Evolutionary conservation across 441 rosid species (phyloP), one percentile per base, ranked within the genome.

Genomic region (Viola pubescens): DNA sequence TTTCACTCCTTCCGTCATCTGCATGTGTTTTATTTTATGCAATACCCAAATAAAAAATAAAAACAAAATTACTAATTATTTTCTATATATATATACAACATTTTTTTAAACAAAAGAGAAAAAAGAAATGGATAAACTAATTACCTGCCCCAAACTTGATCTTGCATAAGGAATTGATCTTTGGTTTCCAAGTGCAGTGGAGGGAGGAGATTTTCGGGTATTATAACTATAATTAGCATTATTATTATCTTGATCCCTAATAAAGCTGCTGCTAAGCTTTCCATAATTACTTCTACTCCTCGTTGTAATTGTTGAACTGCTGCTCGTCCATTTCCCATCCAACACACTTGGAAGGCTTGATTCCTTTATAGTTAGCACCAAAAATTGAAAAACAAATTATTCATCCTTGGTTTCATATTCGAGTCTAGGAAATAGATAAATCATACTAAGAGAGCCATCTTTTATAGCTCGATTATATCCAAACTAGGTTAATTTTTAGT

Each of bases 101-200:
- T 43, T 37, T 38, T 3, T 4, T 54, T 40, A 13, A 2, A 3
- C 13, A 34, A 37, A 7, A 52, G 4, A 26, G 9, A 48, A 54
- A 40, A 0, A 11, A 53, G 14, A 39, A 39, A 7, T 3, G 14
- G 59, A 43, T 13, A 43, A 49, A 46, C 37, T 8, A 7, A 37
- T 4, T 16, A 88, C 95, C 97, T 83, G 79, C 55, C 80, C 80
- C 12, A 85, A 67, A 68, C 84, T 76, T 73, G 64, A 72, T 68
- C 82, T 80, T 3, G 87, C 59, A 70, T 85, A 85, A 65, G 98
- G 94, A 48, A 82, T 77, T 39, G 91, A 39, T 66, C 96, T 85
- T 61, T 81, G 88, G 65, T 68, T 66, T 41, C 52, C 75, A 12
- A 63, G 26, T 39, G 81, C 58, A 26, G 79, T 62, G 12, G 79